These are phyloP conservation scores for Mortierella sp. DNA, from an alignment of 371 early-diverging fungal species.

Conservation along the genomic window DNA sequence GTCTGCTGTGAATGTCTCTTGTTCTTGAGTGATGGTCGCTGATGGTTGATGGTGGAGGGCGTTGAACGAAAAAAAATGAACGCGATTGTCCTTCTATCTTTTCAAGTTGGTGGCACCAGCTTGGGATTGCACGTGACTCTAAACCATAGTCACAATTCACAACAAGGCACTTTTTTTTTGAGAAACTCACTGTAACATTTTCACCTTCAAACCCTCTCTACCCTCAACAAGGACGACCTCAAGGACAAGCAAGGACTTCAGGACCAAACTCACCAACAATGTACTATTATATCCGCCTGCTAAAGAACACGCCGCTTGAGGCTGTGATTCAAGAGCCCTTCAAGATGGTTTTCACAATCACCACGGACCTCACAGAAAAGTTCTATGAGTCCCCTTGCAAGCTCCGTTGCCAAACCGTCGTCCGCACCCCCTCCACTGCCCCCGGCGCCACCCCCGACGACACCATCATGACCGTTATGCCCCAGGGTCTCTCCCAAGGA, in stretches of 20 bases:
- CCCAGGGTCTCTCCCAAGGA: slow-evolving; percentile 56
- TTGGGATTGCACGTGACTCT: background rate
- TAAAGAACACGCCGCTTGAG: slow-evolving; percentile 58
- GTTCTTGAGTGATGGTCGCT: background rate
- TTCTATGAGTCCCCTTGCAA: slow-evolving; percentile 53
- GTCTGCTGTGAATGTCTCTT: background rate
- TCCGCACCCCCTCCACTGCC: slow-evolving; percentile 31
- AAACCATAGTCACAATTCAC: background rate
- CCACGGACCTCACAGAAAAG: slow-evolving; percentile 57
- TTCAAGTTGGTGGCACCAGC: background rate
- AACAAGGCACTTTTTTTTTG: slow-evolving; percentile 12
- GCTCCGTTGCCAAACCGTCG: slow-evolving; percentile 53
- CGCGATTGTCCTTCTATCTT: background rate
- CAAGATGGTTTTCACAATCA: slow-evolving; percentile 58
- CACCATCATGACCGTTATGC: slow-evolving; percentile 54
- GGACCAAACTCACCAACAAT: slow-evolving; percentile 12
- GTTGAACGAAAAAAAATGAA: background rate
- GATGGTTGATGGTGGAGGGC: background rate
- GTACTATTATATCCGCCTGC: slow-evolving; percentile 57
- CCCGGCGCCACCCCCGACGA: slow-evolving; percentile 38
- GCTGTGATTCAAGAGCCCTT: slow-evolving; percentile 59
- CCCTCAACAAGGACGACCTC: background rate
- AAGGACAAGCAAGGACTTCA: background rate
- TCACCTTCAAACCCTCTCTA: background rate
- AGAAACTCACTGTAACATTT: background rate